phyloP scores from a whole-genome alignment of 768 basidiomycete genomes.

The Gymnopilus junonius region DNA sequence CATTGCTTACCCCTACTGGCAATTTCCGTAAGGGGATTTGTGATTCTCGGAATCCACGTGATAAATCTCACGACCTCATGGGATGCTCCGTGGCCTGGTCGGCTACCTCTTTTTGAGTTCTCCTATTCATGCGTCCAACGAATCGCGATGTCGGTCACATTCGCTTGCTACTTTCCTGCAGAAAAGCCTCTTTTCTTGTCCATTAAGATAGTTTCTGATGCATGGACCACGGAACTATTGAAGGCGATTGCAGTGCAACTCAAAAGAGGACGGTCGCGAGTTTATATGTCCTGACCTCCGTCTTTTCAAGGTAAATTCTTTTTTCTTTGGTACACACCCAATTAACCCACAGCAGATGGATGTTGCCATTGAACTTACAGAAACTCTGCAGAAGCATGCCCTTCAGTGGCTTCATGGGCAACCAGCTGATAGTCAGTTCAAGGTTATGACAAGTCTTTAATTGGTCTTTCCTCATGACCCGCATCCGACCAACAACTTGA shows the following conservation, averaged over 20 bases:
- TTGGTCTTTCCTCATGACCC: conserved; percentile 1
- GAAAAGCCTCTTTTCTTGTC: conserved; percentile 13
- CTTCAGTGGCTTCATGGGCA: conserved; percentile 20
- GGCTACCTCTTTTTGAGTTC: no score
- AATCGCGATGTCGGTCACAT: conserved; percentile 16
- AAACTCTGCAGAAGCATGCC: conserved; percentile 12
- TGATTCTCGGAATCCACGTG: no score
- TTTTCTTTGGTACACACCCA: conserved; percentile 10
- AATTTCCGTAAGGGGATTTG: no score
- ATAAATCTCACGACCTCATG: no score
- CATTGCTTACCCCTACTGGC: no score
- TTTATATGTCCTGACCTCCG: conserved; percentile 11
- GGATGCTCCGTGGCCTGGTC: no score
- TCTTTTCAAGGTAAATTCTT: conserved; percentile 19
- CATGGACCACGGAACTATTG: conserved; percentile 6
- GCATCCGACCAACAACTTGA: neutral
- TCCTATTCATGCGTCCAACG: no score
- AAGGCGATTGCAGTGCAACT: conserved; percentile 12
- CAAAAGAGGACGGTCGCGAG: neutral
- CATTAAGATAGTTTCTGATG: conserved; percentile 8
- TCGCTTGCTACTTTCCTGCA: conserved; percentile 19
- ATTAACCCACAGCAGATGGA: conserved; percentile 20
- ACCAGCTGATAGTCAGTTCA: neutral
- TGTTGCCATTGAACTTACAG: conserved; percentile 10
- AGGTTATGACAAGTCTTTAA: neutral